These are phyloP conservation scores for Erythrobasidium hasegawianum DNA, from an alignment of 1,284 basidiomycete species.

Conservation along the genomic window DNA sequence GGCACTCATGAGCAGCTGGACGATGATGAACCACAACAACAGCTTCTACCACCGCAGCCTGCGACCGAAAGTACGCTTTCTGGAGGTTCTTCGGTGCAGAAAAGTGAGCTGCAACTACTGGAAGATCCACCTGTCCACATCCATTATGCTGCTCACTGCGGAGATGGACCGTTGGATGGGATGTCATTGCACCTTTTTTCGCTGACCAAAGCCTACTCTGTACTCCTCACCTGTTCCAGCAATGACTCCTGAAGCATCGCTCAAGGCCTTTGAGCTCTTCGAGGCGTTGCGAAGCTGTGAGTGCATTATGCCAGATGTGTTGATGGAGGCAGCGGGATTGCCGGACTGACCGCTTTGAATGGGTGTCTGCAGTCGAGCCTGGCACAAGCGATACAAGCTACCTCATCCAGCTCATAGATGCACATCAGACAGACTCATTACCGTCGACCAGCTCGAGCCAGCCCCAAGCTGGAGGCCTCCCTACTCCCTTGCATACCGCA, in stretches of 20 bases:
- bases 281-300: constrained; percentile 42
- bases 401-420: constrained; percentile 9
- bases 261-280: constrained; percentile 40
- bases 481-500: constrained; percentile 43
- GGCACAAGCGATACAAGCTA: constrained; percentile 5
- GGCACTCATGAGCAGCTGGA: constrained; percentile 14
- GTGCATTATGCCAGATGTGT: not conserved
- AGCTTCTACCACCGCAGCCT: not conserved
- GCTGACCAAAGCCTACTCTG: not conserved
- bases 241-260: constrained; percentile 39
- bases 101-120: too few relatives aligned
- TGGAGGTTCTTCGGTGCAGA: not conserved
- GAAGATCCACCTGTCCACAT: too few relatives aligned
- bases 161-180: not conserved
- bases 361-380: constrained; percentile 13
- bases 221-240: not conserved
- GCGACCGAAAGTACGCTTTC: not conserved
- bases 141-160: not conserved
- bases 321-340: not conserved
- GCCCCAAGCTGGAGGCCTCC: not conserved
- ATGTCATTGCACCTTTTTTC: too few relatives aligned
- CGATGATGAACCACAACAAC: not conserved
- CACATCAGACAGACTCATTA: not conserved
- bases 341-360: not conserved
- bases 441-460: not conserved